phyloP scores from a whole-genome alignment of 305 asterid species.

The Andrographis paniculata region DNA sequence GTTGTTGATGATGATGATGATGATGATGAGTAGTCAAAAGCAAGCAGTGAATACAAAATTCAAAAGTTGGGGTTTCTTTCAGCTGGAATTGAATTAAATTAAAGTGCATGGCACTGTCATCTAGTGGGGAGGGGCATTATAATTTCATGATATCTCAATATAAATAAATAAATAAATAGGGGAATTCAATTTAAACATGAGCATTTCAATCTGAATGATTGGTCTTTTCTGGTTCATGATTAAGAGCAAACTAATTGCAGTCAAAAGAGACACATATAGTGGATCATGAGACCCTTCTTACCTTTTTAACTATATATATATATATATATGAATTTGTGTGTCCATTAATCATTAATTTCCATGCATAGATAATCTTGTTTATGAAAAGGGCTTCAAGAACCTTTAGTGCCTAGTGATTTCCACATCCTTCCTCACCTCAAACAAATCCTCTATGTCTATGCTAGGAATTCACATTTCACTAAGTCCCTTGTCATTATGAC shows the following conservation, averaged over 20 bases:
- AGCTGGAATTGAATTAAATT: not conserved
- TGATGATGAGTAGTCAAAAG: slow-evolving; percentile 23
- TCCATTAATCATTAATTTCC: not conserved
- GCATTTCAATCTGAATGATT: too few species aligned
- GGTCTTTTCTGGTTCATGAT: slow-evolving; percentile 3
- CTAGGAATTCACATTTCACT: too few species aligned
- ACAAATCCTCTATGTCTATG: slow-evolving; percentile 8
- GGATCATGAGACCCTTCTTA: not conserved
- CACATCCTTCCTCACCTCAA: slow-evolving; percentile 19
- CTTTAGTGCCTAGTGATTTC: slow-evolving; percentile 25
- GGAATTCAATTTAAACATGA: too few species aligned
- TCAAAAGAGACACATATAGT: slow-evolving; percentile 13
- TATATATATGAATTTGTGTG: too few species aligned
- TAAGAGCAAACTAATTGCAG: slow-evolving; percentile 10
- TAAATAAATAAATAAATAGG: too few species aligned
- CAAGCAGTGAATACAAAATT: not conserved
- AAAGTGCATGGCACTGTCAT: slow-evolving; percentile 16
- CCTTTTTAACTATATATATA: too few species aligned
- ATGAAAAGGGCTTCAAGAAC: slow-evolving; percentile 19
- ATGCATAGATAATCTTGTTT: slow-evolving; percentile 22
- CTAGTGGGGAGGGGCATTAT: slow-evolving; percentile 18
- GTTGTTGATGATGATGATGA: too few species aligned
- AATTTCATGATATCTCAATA: slow-evolving; percentile 1
- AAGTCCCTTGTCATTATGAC: slow-evolving; percentile 14
- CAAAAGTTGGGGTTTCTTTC: not conserved